Base-by-base conservation (phyloP, 1,284 basidiomycete species). In the Fistulinella cinereoalba region DNA sequence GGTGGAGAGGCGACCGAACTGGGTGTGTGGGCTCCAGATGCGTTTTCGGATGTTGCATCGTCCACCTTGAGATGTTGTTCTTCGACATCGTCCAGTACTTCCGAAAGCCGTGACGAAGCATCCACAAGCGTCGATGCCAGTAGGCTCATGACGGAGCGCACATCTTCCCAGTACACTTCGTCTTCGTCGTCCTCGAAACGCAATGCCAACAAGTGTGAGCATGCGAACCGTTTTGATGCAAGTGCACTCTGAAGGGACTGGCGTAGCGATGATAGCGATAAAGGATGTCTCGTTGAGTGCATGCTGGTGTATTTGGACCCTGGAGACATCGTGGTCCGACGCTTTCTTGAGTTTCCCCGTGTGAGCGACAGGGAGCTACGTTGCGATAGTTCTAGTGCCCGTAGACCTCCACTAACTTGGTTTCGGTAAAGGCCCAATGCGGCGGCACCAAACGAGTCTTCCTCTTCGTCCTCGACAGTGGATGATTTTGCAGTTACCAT, bases 111-210 rank as follows among this genome's bases (percentile, higher is more conserved):
- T 10, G 77, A 69, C 10, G 80, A 73, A 2, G 83, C 77, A 57
- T 88, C 86, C 4, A 73, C 71, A 34, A 90, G 71, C 6, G 85
- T 76, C 29, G 73, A 80, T 2, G 80, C 81, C 46, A 91, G 65
- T 5, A 91, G 61, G 6, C 72, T 73, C 72, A 88, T 82, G 25
- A 91, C 77, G 31, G 81, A 80, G 19, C 83, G 75, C 25, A 87
- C 86, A 56, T 89, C 82, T 54, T 89, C 87, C 87, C 87, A 91
- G 56, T 91, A 91, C 7, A 71, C 68, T 52, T 84, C 81, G 51
- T 85, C 84, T 18, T 76, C 77, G 37, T 77, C 74, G 37, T 77
- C 77, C 37, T 66, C 70, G 57, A 90, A 91, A 5, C 87, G 74
- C 29, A 91, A 64, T 5, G 88, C 87, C 2, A 91, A 72, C 2